Conservation (phyloP, 2,329 filamentous ascomycete genomes). For the Cladophialophora carrionii region DNA sequence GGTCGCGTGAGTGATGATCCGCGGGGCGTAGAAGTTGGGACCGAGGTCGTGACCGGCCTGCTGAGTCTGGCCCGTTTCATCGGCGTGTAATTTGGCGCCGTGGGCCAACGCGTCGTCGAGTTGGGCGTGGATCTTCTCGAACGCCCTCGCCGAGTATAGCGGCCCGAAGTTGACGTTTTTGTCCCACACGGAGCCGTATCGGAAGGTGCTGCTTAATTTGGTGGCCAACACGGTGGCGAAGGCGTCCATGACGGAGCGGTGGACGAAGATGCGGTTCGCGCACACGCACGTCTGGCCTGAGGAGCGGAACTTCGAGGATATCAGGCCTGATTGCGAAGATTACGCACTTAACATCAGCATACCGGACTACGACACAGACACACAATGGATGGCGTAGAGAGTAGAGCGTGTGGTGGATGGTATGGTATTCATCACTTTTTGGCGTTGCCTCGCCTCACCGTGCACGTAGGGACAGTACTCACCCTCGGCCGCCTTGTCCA, state of each 20-base stretch:
- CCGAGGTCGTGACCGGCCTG: constrained; percentile 45
- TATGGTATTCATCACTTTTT: neutral
- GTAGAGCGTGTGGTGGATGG: neutral
- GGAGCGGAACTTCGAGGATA: constrained; percentile 30
- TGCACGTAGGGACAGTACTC: neutral
- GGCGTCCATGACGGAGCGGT: constrained; percentile 78
- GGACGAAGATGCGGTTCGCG: constrained; percentile 84
- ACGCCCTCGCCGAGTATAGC: constrained; percentile 77
- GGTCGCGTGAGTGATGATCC: constrained; percentile 74
- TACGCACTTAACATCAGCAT: neutral
- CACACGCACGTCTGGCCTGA: constrained; percentile 94
- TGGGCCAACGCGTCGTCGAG: neutral
- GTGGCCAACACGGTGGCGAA: constrained; percentile 72
- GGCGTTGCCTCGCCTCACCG: no score
- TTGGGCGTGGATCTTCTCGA: constrained; percentile 67
- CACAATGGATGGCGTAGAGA: no score
- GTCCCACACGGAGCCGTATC: constrained; percentile 75
- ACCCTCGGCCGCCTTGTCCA: constrained; percentile 40
- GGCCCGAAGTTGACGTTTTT: constrained; percentile 78
- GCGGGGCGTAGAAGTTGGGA: constrained; percentile 84
- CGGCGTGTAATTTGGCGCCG: constrained; percentile 1
- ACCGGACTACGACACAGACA: neutral
- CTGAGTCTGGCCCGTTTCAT: constrained; percentile 49
- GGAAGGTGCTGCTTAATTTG: constrained; percentile 59
- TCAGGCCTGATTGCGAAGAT: constrained; percentile 14